Conservation (phyloP, 1,284 basidiomycete species). For the Stereum hirsutum region DNA sequence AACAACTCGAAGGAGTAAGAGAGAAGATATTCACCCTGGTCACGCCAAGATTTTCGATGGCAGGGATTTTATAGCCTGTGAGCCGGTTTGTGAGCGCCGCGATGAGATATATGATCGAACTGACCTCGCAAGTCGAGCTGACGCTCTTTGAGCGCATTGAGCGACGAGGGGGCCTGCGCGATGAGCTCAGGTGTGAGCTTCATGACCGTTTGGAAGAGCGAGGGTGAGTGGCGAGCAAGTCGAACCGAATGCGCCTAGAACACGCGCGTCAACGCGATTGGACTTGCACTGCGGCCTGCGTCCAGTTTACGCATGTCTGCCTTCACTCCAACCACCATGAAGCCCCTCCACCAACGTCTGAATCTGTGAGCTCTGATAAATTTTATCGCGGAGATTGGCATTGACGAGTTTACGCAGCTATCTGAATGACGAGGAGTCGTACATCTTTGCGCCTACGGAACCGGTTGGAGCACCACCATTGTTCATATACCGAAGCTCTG, state of each 20-base stretch:
- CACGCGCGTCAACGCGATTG: slow-evolving; percentile 3
- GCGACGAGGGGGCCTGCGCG: slow-evolving; percentile 63
- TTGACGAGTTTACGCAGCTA: slow-evolving; percentile 35
- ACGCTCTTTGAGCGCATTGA: slow-evolving; percentile 90
- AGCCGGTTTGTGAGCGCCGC: slow-evolving; percentile 20
- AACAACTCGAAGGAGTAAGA: slow-evolving; percentile 7
- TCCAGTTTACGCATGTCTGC: slow-evolving; percentile 10
- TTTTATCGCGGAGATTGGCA: slow-evolving; percentile 5
- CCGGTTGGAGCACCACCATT: slow-evolving; percentile 53
- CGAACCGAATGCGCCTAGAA: slow-evolving; percentile 4
- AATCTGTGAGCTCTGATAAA: slow-evolving; percentile 39
- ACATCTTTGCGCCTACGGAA: slow-evolving; percentile 66
- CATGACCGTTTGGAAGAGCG: slow-evolving; percentile 41
- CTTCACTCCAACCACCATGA: slow-evolving; percentile 39
- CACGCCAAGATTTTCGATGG: slow-evolving; percentile 98
- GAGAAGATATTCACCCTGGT: slow-evolving; percentile 57
- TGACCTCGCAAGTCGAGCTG: slow-evolving; percentile 91
- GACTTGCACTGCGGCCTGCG: background rate
- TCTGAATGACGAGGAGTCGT: slow-evolving; percentile 60
- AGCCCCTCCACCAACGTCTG: slow-evolving; percentile 58
- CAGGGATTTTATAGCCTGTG: slow-evolving; percentile 91
- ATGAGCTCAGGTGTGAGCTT: slow-evolving; percentile 93
- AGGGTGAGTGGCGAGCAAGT: slow-evolving; percentile 12
- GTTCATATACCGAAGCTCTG: slow-evolving; percentile 61
- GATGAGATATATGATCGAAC: slow-evolving; percentile 19